Evolutionary conservation across 805 yeast species (phyloP), one percentile per base, ranked within the genome.

Genomic region (Tetrapisispora fleetii): DNA sequence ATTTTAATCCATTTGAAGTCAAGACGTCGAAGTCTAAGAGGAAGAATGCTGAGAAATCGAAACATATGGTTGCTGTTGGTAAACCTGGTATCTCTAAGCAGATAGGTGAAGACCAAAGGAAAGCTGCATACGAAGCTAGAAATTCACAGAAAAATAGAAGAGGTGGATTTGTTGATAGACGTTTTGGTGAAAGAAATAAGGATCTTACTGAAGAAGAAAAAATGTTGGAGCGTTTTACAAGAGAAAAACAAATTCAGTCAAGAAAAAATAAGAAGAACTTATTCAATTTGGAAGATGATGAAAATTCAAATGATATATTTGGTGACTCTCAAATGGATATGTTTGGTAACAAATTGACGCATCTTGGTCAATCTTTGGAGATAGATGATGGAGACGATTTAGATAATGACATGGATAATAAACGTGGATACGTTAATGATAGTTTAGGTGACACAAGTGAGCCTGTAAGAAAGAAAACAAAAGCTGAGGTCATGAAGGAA

Each of bases 221-320:
- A 65, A 89, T 89, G 96, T 77, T 93, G 68, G 96, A 85, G 62
- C 81, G 99, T 70, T 93, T 88, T 71, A 86, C 96, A 4, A 79
- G 83, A 49, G 98, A 91, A 70, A 76, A 85, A 62, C 95, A 88
- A 64, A 59, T 75, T 17, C 76, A 76, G 50, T 63, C 76, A 2
- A 41, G 44, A 30, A 69, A 78, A n/a, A 70, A 76, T 21, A 81
- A 75, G 55, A 70, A 74, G 39, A 77, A 80, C 30, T 59, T 85
- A 52, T 91, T 79, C 58, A 83, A 85, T 60, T 77, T 90, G 46
- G 91, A 86, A 28, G 93, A 84, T 54, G 81, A 77, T 46, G 79
- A 76, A 21, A 79, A 72, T 30, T 72, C 67, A n/a, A 74, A 68
- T 6, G 63, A 62, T 45, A 63, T 55, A n/a, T 67, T 59, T 43